Percentiles rank a stretch among this genome's conserved stretches.
phyloP scores from a whole-genome alignment of 768 basidiomycete genomes.

The Auriscalpium vulgare region DNA sequence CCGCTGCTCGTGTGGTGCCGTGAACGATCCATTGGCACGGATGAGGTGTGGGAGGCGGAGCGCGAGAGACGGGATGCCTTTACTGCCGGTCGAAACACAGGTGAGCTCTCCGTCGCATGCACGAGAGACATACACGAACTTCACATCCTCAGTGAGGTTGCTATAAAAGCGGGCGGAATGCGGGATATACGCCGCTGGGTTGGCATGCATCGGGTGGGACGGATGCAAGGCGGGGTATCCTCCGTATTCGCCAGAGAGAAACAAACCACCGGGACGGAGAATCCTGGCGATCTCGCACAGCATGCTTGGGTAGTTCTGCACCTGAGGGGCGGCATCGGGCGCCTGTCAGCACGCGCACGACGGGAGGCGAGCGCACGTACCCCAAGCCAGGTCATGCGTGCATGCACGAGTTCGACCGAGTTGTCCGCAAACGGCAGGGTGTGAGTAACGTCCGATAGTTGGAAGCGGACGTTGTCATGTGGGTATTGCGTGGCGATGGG shows the following conservation, averaged over 20 bases:
- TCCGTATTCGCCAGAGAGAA: slow-evolving; percentile 57
- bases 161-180: slow-evolving; percentile 4
- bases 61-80: slow-evolving; percentile 4
- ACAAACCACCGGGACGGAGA: slow-evolving; percentile 63
- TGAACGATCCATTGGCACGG: slow-evolving; percentile 1
- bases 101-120: background rate
- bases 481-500: slow-evolving; percentile 66
- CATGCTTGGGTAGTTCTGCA: slow-evolving; percentile 43
- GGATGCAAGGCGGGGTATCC: slow-evolving; percentile 26
- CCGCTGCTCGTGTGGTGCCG: slow-evolving; percentile 2
- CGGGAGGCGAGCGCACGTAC: slow-evolving; percentile 33
- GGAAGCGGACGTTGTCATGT: slow-evolving; percentile 52
- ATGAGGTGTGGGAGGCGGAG: slow-evolving; percentile 4
- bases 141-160: background rate
- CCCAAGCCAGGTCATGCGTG: slow-evolving; percentile 49
- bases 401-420: slow-evolving; percentile 64
- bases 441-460: slow-evolving; percentile 50
- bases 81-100: background rate
- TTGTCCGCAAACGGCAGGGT: slow-evolving; percentile 42
- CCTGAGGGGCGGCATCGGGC: slow-evolving; percentile 30
- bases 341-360: background rate
- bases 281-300: slow-evolving; percentile 55
- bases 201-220: slow-evolving; percentile 1
- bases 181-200: slow-evolving; percentile 1
- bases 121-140: background rate